A percentile compares a stretch with the other conserved stretches of the same genome.
Conservation (phyloP, 2,329 filamentous ascomycete species). For the Cladosporium sp. region DNA sequence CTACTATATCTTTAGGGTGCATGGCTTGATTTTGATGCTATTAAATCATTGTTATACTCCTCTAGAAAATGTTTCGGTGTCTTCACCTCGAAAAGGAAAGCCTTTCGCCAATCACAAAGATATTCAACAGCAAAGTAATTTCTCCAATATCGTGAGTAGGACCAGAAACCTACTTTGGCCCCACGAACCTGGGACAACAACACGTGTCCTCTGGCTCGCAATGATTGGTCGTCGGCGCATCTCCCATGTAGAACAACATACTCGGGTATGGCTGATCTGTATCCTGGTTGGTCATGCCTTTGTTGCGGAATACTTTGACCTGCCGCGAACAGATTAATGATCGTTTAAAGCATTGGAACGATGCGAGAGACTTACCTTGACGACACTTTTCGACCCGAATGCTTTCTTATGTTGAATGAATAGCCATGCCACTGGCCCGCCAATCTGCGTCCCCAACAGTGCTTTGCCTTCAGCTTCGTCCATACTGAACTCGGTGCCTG, state of each 20-base stretch:
- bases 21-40: too few species aligned
- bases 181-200: conserved; percentile 4
- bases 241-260: conserved; percentile 7
- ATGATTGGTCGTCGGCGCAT: not conserved
- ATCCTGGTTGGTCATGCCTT: not conserved
- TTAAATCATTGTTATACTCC: too few species aligned
- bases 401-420: conserved; percentile 12
- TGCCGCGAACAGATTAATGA: not conserved
- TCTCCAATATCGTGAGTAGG: too few species aligned
- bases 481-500: not conserved
- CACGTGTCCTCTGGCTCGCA: conserved; percentile 4
- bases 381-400: not conserved
- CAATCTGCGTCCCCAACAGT: conserved; percentile 8
- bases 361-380: not conserved
- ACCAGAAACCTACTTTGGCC: too few species aligned
- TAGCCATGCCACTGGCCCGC: conserved; percentile 6
- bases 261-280: conserved; percentile 8
- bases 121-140: too few species aligned
- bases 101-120: too few species aligned
- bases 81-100: too few species aligned
- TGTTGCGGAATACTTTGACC: conserved; percentile 11
- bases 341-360: not conserved
- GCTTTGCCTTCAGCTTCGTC: not conserved
- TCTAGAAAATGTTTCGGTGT: too few species aligned
- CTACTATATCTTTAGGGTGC: too few species aligned